These are phyloP conservation scores for Cladosporium austrohemisphaericum DNA, from an alignment of 2,329 filamentous ascomycete genomes.

Conservation along the genomic window DNA sequence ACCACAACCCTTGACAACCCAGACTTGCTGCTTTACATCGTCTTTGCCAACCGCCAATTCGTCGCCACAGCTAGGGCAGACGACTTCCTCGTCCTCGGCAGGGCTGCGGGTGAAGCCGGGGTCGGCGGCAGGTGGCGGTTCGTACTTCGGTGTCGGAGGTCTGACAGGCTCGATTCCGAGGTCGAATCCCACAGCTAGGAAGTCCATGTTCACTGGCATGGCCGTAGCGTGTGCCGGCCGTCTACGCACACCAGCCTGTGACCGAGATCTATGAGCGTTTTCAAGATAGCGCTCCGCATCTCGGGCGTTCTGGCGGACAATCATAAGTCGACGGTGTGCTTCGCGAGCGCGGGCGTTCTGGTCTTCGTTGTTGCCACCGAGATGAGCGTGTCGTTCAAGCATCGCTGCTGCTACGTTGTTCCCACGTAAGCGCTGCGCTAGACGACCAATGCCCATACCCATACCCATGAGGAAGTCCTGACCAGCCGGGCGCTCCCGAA, in stretches of 20 bases:
- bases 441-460: constrained; percentile 7
- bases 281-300: too few relatives aligned
- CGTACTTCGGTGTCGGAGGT: constrained; percentile 49
- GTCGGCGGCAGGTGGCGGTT: constrained; percentile 60
- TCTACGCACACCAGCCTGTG: too few relatives aligned
- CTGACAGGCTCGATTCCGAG: constrained; percentile 32
- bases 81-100: constrained; percentile 64
- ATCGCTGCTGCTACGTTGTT: neutral
- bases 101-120: constrained; percentile 80
- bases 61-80: constrained; percentile 82
- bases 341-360: neutral
- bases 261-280: too few relatives aligned
- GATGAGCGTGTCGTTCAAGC: neutral
- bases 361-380: neutral
- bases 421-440: constrained; percentile 4
- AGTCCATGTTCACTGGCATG: constrained; percentile 32
- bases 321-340: too few relatives aligned
- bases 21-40: constrained; percentile 75
- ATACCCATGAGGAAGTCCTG: too few relatives aligned
- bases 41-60: constrained; percentile 74
- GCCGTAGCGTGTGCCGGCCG: too few relatives aligned
- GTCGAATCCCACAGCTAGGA: constrained; percentile 43
- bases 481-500: neutral
- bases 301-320: too few relatives aligned
- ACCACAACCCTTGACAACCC: constrained; percentile 85